Evolutionary conservation across 2,329 filamentous ascomycete species (phyloP).

Genomic region (Neofusicoccum ribis): DNA sequence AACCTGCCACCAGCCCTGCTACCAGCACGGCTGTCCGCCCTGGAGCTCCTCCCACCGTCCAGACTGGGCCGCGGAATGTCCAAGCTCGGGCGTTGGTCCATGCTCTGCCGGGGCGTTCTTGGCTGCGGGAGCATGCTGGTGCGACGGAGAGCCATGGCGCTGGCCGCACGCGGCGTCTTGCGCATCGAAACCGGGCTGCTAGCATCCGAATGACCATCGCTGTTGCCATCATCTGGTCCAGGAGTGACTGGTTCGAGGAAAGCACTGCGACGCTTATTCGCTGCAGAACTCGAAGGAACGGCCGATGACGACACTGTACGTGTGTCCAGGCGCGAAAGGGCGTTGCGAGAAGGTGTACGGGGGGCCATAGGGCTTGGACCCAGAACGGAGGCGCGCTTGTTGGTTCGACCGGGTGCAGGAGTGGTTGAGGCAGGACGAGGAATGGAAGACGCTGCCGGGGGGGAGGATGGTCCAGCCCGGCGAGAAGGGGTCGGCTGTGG

Average conservation of each 20-base stretch:
- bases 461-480: conserved; percentile 28
- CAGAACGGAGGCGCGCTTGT: neutral
- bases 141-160: conserved; percentile 5
- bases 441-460: conserved; percentile 24
- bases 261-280: neutral
- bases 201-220: conserved; percentile 5
- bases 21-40: conserved; percentile 12
- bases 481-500: conserved; percentile 32
- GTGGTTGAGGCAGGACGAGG: conserved; percentile 32
- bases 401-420: conserved; percentile 23
- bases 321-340: conserved; percentile 4
- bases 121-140: conserved; percentile 19
- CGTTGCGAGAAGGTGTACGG: conserved; percentile 18
- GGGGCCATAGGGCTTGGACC: neutral
- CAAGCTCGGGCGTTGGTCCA: neutral
- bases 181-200: conserved; percentile 9
- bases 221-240: neutral
- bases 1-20: conserved; percentile 13
- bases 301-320: conserved; percentile 9
- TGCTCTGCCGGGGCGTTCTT: neutral
- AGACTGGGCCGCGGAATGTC: conserved; percentile 13
- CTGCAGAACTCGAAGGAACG: neutral
- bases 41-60: conserved; percentile 10
- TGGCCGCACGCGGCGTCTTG: conserved; percentile 14
- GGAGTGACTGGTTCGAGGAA: conserved; percentile 10